Base-by-base conservation (phyloP, 2,329 filamentous ascomycete genomes). In the Orbilia ellipsospora region DNA sequence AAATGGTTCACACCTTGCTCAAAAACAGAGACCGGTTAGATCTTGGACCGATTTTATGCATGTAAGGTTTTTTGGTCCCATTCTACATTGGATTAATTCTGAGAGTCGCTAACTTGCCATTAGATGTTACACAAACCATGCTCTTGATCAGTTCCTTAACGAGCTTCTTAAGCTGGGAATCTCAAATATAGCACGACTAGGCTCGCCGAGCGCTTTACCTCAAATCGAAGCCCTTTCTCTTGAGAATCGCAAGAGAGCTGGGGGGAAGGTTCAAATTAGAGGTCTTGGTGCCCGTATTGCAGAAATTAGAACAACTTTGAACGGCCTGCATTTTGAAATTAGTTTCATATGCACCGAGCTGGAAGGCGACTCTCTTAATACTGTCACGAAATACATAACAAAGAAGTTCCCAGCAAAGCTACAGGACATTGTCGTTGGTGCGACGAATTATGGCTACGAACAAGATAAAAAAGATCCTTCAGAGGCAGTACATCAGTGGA, bases 111-210 rank as follows among this genome's bases (percentile, higher is more conserved):
- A 48, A 48, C 16, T n/a, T 48, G 16, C 13, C 4, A n/a, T 15
- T 23, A 81, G 80, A 13, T 87, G 85, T 76, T 87, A 87, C 73
- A 88, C 87, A 0, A 86, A 88, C 51, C 85, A 88, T 62, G 79
- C 79, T 0, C 77, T 87, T 0, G 86, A 87, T 73, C 86, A 87
- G 77, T 83, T 91, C 0, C 82, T 92, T 0, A 86, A 90, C 77
- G 86, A 90, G 69, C 80, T 91, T 0, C 62, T 88, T 0, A 82
- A 87, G 5, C 82, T 82, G 1, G 83, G 83, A 0, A 80, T 87
- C 2, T 77, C 80, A 0, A 83, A 87, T 6, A 84, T 92, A 31
- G 85, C 91, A 23, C 88, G 90, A 0, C 87, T 92, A 4, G 90
- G 90, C 0, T 61, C 63, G 6, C 85, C 84, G 0, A 84, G 84